Evolutionary conservation across 331 rosid species (phyloP).

Genomic region (Dryas integrifolia): DNA sequence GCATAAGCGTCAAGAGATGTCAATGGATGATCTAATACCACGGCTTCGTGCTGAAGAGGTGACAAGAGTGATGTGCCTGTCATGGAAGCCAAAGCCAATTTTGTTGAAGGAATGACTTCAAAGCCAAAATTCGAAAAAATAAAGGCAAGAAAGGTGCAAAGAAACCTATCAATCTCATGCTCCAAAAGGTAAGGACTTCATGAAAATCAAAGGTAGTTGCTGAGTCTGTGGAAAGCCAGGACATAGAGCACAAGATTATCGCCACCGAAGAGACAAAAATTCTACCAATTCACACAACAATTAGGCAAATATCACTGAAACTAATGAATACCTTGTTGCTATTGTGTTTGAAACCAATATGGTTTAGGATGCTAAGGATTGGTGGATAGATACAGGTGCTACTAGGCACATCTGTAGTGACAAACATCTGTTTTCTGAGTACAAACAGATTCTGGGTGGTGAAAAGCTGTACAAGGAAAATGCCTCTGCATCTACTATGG

Average conservation of each 20-base stretch:
- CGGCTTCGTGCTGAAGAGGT: background rate
- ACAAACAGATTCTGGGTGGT: too few species aligned
- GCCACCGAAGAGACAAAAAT: background rate
- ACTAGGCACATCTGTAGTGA: too few species aligned
- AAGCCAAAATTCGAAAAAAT: background rate
- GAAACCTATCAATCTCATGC: background rate
- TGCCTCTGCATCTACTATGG: too few species aligned
- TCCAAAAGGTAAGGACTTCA: background rate
- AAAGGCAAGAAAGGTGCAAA: background rate
- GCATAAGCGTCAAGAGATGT: background rate
- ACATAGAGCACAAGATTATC: background rate
- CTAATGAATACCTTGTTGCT: too few species aligned
- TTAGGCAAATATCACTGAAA: too few species aligned
- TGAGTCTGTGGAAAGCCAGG: background rate
- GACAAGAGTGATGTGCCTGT: background rate
- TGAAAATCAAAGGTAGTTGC: background rate
- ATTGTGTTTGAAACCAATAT: too few species aligned
- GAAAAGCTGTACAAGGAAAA: too few species aligned
- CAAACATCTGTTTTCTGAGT: too few species aligned
- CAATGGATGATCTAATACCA: background rate
- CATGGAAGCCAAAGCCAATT: background rate
- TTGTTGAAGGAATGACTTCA: background rate
- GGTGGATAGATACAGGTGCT: too few species aligned
- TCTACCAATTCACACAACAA: too few species aligned
- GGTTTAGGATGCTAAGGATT: too few species aligned